Percentiles rank a stretch among this genome's conserved stretches.
These are phyloP conservation scores for Pseudonitzschia pungens DNA, from an alignment of 108 stramenopile species.

Conservation along the genomic window DNA sequence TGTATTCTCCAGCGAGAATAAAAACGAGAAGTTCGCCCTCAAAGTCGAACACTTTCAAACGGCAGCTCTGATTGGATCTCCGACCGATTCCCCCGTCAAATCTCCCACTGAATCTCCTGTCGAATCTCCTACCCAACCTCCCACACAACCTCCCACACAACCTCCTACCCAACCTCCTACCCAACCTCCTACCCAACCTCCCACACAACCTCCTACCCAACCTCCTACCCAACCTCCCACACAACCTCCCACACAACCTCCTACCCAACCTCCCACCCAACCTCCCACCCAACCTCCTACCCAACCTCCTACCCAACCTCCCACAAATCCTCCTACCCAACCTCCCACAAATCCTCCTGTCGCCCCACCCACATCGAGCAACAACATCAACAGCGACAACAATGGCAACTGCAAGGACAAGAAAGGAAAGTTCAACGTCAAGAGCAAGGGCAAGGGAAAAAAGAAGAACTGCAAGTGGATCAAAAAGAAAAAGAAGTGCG, in stretches of 20 bases:
- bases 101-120: too few relatives aligned
- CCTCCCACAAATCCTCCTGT: background rate
- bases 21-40: background rate
- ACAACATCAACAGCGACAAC: background rate
- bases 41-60: too few relatives aligned
- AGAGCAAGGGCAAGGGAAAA: too few relatives aligned
- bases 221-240: background rate
- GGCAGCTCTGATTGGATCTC: too few relatives aligned
- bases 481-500: background rate
- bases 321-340: background rate
- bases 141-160: too few relatives aligned
- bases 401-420: background rate
- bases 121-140: too few relatives aligned
- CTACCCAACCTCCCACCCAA: background rate
- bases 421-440: background rate
- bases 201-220: background rate
- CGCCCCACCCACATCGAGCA: background rate
- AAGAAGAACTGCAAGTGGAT: background rate
- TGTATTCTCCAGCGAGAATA: background rate
- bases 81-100: too few relatives aligned
- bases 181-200: background rate
- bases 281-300: background rate
- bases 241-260: background rate
- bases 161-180: too few relatives aligned
- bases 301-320: background rate